These are phyloP conservation scores for Yamadazyma friedrichii DNA, from an alignment of 1,139 yeast species.

Conservation along the genomic window DNA sequence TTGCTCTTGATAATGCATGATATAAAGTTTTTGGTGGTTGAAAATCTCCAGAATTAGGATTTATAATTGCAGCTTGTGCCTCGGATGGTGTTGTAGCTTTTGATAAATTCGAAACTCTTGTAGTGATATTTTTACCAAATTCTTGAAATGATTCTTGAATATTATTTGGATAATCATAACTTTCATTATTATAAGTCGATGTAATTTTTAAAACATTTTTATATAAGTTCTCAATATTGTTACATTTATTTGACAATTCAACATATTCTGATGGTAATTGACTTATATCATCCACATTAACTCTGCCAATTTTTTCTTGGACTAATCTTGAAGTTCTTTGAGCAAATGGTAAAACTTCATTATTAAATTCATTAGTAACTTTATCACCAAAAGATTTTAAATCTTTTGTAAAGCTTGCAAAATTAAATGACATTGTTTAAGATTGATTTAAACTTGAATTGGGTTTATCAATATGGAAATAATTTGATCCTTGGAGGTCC, in stretches of 20 bases:
- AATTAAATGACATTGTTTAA: conserved; percentile 42
- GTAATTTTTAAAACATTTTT: conserved; percentile 73
- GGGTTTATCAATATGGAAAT: neutral
- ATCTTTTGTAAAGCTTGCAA: conserved; percentile 42
- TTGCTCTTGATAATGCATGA: conserved; percentile 80
- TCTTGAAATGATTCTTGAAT: conserved; percentile 71
- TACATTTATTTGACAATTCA: conserved; percentile 73
- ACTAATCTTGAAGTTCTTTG: conserved; percentile 78
- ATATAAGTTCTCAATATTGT: conserved; percentile 71
- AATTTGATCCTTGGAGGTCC: neutral
- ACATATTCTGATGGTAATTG: conserved; percentile 82
- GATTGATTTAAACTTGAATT: neutral
- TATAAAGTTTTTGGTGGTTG: conserved; percentile 79
- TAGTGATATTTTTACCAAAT: conserved; percentile 65
- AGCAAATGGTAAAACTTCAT: conserved; percentile 61
- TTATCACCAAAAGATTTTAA: conserved; percentile 40
- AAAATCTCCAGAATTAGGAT: conserved; percentile 51
- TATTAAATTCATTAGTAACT: conserved; percentile 42
- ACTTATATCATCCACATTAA: conserved; percentile 66
- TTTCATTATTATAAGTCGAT: conserved; percentile 67
- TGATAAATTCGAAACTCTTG: conserved; percentile 66
- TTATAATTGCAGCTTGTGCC: conserved; percentile 73
- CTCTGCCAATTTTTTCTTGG: conserved; percentile 76
- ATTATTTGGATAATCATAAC: conserved; percentile 86
- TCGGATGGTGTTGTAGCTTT: conserved; percentile 79